Evolutionary conservation across 345 rosid genomes (phyloP).

Genomic region (Camelina sativa): DNA sequence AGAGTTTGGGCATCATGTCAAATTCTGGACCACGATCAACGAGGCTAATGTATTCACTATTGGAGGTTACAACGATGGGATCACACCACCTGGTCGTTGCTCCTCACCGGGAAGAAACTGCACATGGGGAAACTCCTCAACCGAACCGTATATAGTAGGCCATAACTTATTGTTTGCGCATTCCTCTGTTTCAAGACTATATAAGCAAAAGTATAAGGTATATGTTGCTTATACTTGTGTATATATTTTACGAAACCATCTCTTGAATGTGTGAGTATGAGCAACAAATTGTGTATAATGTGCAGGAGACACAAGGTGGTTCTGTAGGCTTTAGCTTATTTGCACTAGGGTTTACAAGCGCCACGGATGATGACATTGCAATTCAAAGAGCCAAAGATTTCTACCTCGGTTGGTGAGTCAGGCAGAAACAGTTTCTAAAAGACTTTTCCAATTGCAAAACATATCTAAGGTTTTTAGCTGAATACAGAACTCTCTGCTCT

Average conservation of each 20-base stretch:
- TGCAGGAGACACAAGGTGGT: neutral
- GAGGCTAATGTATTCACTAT: neutral
- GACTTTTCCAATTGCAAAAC: neutral
- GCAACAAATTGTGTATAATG: neutral
- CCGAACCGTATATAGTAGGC: neutral
- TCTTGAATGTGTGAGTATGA: neutral
- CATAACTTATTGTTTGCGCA: neutral
- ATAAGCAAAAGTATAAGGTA: neutral
- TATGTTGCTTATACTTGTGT: neutral
- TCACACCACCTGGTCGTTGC: neutral
- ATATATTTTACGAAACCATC: neutral
- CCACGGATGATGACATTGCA: neutral
- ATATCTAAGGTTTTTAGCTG: neutral
- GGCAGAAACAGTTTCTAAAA: neutral
- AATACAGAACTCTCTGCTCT: neutral
- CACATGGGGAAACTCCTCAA: neutral
- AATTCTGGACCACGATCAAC: neutral
- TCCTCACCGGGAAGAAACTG: neutral
- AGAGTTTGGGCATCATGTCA: neutral
- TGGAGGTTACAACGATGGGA: constrained; percentile 1
- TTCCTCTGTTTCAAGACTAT: neutral
- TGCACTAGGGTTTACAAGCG: neutral
- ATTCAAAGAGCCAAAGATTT: neutral
- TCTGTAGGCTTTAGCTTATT: neutral
- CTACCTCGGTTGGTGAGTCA: neutral